phyloP scores from a whole-genome alignment of 495 filamentous ascomycete genomes.

The Durotheca rogersii region DNA sequence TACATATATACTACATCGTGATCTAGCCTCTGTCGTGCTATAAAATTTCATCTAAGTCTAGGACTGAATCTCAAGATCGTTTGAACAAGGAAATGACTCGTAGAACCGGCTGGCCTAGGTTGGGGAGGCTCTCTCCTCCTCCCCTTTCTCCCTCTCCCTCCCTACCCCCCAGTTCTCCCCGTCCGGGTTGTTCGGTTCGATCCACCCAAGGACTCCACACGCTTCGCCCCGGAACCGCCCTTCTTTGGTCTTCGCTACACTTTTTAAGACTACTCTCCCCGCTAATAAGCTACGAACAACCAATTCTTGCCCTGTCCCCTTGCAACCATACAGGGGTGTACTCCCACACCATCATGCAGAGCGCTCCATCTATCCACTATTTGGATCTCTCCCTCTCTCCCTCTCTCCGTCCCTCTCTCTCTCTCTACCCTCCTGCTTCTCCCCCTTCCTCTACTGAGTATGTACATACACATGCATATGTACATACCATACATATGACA shows the following conservation, averaged over 20 bases:
- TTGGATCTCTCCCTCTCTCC: constrained; percentile 13
- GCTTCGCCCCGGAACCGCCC: constrained; percentile 30
- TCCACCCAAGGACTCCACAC: constrained; percentile 21
- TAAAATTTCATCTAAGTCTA: neutral
- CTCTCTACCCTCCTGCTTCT: no score
- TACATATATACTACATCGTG: neutral
- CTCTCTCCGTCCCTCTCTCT: no score
- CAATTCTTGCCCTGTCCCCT: constrained; percentile 18
- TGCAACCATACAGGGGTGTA: constrained; percentile 23
- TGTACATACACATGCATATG: no score
- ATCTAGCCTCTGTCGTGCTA: no score
- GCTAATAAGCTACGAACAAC: constrained; percentile 28
- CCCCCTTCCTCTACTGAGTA: no score
- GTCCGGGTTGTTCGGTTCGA: constrained; percentile 25
- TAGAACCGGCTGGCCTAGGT: constrained; percentile 8
- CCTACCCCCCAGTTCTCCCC: no score
- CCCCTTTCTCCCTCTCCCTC: no score
- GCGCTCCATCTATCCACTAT: constrained; percentile 20
- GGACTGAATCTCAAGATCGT: neutral
- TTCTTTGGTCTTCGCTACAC: constrained; percentile 2
- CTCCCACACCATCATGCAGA: constrained; percentile 28
- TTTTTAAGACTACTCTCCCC: constrained; percentile 14
- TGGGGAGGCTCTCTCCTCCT: constrained; percentile 22
- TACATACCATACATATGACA: no score
- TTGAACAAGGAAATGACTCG: constrained; percentile 29